Percentiles rank a stretch among this genome's conserved stretches.
Conservation (phyloP, 495 filamentous ascomycete genomes). For the Trichoderma virens region DNA sequence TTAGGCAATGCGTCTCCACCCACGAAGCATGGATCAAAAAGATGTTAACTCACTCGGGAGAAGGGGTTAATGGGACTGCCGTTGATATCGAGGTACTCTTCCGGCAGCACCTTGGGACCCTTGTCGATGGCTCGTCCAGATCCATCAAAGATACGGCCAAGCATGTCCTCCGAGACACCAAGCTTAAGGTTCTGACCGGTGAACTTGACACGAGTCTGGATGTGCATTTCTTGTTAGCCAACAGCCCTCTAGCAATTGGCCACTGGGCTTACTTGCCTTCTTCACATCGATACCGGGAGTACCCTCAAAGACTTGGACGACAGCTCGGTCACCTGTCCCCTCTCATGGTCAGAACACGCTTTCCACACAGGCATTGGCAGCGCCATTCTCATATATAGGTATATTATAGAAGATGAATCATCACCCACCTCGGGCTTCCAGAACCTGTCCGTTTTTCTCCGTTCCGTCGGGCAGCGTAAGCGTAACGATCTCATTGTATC, state of each 20-base stretch:
- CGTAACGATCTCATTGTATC: conserved; percentile 96
- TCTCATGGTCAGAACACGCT: not conserved
- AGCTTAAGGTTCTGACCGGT: conserved; percentile 95
- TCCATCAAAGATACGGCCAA: conserved; percentile 97
- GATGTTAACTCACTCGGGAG: conserved; percentile 59
- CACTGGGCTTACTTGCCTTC: conserved; percentile 53
- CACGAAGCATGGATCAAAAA: not conserved
- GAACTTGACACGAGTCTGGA: conserved; percentile 90
- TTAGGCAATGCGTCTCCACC: conserved; percentile 13
- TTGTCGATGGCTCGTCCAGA: conserved; percentile 97
- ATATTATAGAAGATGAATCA: not conserved
- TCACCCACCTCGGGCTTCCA: conserved; percentile 84
- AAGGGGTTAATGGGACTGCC: conserved; percentile 99
- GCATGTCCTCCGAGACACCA: conserved; percentile 98
- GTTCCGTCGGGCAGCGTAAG: conserved; percentile 93
- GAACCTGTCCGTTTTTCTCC: conserved; percentile 86
- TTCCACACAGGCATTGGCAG: not conserved
- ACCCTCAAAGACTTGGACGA: conserved; percentile 98
- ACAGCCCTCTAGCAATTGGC: not conserved
- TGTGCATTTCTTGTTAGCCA: conserved; percentile 12
- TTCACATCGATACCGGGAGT: conserved; percentile 97
- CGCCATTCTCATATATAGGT: not conserved
- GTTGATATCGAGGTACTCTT: conserved; percentile 98
- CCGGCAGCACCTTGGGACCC: conserved; percentile 94
- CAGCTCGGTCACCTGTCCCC: conserved; percentile 68